phyloP scores from a whole-genome alignment of 2,329 filamentous ascomycete species.

The Fusarium poae region DNA sequence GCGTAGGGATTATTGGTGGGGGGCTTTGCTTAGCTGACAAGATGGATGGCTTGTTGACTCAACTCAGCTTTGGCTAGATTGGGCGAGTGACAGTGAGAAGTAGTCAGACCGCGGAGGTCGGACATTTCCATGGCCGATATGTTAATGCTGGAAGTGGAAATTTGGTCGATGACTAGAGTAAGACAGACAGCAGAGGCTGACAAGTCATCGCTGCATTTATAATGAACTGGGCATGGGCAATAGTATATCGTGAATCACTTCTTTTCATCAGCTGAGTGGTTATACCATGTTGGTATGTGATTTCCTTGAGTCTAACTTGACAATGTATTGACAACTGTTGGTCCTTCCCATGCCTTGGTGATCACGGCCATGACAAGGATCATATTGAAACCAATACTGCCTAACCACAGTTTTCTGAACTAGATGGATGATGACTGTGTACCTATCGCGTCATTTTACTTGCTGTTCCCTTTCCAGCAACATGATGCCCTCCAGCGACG shows the following conservation, averaged over 20 bases:
- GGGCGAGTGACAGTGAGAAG: no score
- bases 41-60: background rate
- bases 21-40: constrained; percentile 17
- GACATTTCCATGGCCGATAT: background rate
- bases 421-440: no score
- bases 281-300: background rate
- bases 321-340: background rate
- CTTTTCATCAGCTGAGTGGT: background rate
- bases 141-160: background rate
- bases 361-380: background rate
- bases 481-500: no score
- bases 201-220: background rate
- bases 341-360: background rate
- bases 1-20: constrained; percentile 9
- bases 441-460: no score
- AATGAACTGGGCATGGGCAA: background rate
- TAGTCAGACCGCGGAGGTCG: background rate
- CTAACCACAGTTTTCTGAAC: no score
- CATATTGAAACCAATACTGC: background rate
- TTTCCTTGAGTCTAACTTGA: background rate
- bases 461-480: no score
- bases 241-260: background rate
- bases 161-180: background rate
- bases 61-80: background rate
- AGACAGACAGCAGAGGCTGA: background rate